phyloP scores from a whole-genome alignment of 768 basidiomycete species.

The Leccinum obscurum region DNA sequence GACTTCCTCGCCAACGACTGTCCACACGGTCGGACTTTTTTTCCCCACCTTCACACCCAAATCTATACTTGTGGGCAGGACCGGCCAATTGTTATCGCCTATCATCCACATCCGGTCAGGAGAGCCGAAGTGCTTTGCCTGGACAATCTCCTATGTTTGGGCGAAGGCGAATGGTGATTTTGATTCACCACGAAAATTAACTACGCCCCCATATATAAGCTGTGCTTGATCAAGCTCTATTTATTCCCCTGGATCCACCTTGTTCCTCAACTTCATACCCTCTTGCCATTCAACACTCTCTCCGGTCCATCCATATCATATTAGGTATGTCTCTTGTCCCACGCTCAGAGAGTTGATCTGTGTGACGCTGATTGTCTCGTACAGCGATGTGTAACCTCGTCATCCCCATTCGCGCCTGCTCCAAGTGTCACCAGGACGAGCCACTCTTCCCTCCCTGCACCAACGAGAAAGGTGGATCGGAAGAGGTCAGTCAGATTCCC shows the following conservation, averaged over 20 bases:
- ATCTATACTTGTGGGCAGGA: not conserved
- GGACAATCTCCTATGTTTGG: slow-evolving; percentile 10
- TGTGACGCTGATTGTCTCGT: not conserved
- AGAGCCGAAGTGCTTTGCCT: slow-evolving; percentile 11
- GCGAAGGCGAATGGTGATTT: not conserved
- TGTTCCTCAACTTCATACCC: not conserved
- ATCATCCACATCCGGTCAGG: slow-evolving; percentile 14
- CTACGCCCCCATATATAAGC: slow-evolving; percentile 11
- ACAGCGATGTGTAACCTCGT: slow-evolving; percentile 32
- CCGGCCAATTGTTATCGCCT: not conserved
- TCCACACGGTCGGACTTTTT: slow-evolving; percentile 8
- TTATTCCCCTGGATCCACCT: not conserved
- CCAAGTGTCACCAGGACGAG: slow-evolving; percentile 26
- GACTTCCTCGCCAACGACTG: not conserved
- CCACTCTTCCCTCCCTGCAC: slow-evolving; percentile 26
- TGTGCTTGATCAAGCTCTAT: not conserved
- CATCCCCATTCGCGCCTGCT: slow-evolving; percentile 33
- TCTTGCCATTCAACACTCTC: not conserved
- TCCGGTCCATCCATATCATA: too few species aligned
- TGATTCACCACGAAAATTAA: slow-evolving; percentile 11
- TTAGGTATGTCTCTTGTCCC: not conserved
- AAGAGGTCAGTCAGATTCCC: slow-evolving; percentile 17
- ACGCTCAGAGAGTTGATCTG: not conserved
- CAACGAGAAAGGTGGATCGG: slow-evolving; percentile 19
- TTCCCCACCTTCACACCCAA: slow-evolving; percentile 1